Conservation (phyloP, 768 basidiomycete species). For the Steccherinum ochraceum region DNA sequence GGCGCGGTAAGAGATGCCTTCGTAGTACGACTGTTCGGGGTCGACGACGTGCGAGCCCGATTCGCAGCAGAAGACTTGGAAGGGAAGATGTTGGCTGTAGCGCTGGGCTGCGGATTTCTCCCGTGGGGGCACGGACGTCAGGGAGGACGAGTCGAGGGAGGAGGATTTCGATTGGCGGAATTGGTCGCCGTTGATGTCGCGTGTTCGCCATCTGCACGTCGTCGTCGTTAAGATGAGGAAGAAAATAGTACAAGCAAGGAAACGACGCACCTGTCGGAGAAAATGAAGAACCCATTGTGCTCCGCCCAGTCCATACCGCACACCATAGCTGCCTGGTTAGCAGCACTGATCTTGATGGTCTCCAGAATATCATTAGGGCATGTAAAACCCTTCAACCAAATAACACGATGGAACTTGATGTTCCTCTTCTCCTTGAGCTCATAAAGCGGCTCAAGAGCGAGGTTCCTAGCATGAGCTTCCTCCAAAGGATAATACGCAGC, state of each 20-base stretch:
- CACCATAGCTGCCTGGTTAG: constrained; percentile 95
- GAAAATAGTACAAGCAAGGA: constrained; percentile 1
- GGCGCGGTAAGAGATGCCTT: constrained; percentile 78
- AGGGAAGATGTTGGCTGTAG: constrained; percentile 89
- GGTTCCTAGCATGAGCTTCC: constrained; percentile 90
- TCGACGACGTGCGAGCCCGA: constrained; percentile 96
- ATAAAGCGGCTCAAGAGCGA: constrained; percentile 83
- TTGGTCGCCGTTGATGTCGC: constrained; percentile 96
- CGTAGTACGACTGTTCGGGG: constrained; percentile 93
- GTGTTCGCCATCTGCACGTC: constrained; percentile 98
- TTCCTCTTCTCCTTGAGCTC: constrained; percentile 74
- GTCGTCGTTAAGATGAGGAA: no score
- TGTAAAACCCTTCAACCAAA: constrained; percentile 99
- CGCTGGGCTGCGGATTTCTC: constrained; percentile 76
- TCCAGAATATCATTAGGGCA: constrained; percentile 98
- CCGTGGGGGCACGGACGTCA: constrained; percentile 88
- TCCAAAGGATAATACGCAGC: constrained; percentile 94
- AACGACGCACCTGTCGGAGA: constrained; percentile 81
- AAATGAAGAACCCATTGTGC: constrained; percentile 95
- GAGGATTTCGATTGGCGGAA: constrained; percentile 96
- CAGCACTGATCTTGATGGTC: constrained; percentile 83
- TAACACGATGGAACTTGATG: constrained; percentile 82
- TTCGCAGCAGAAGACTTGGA: constrained; percentile 99
- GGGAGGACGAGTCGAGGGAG: constrained; percentile 85
- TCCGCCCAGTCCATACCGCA: constrained; percentile 99